These are phyloP conservation scores for Myochromella boudieri DNA, from an alignment of 768 basidiomycete genomes.

Conservation along the genomic window DNA sequence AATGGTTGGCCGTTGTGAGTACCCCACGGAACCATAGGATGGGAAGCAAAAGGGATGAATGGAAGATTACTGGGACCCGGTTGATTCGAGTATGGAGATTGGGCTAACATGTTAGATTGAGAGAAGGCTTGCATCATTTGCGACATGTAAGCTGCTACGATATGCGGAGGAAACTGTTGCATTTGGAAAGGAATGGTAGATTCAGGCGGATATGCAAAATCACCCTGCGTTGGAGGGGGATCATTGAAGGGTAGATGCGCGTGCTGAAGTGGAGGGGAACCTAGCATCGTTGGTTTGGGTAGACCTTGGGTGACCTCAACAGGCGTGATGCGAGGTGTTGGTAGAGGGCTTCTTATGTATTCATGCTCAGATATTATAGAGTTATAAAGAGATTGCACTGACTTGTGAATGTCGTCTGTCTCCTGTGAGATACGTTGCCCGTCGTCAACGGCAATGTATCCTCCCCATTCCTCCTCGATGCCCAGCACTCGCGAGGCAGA, in stretches of 20 bases:
- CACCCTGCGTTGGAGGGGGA: neutral
- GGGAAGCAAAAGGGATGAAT: neutral
- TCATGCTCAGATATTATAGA: slow-evolving; percentile 6
- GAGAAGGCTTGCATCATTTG: no score
- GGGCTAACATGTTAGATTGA: no score
- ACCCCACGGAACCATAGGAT: slow-evolving; percentile 1
- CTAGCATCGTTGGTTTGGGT: no score
- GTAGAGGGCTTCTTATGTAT: slow-evolving; percentile 54
- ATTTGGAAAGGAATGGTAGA: neutral
- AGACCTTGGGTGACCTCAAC: slow-evolving; percentile 23
- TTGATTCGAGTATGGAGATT: no score
- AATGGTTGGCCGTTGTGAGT: neutral
- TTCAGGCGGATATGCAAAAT: neutral
- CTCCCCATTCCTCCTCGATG: slow-evolving; percentile 54
- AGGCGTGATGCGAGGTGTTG: slow-evolving; percentile 62
- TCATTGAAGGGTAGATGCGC: neutral
- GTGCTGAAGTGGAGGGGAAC: neutral
- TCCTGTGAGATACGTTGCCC: slow-evolving; percentile 38
- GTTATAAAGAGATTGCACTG: slow-evolving; percentile 25
- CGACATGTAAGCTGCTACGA: neutral
- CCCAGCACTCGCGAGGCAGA: slow-evolving; percentile 42
- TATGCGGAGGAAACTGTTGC: slow-evolving; percentile 1
- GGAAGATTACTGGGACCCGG: no score
- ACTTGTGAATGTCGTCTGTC: slow-evolving; percentile 42
- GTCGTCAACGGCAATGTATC: slow-evolving; percentile 37